Base-by-base conservation (phyloP, 2,329 filamentous ascomycete genomes). In the Aspergillus novofumigatus region DNA sequence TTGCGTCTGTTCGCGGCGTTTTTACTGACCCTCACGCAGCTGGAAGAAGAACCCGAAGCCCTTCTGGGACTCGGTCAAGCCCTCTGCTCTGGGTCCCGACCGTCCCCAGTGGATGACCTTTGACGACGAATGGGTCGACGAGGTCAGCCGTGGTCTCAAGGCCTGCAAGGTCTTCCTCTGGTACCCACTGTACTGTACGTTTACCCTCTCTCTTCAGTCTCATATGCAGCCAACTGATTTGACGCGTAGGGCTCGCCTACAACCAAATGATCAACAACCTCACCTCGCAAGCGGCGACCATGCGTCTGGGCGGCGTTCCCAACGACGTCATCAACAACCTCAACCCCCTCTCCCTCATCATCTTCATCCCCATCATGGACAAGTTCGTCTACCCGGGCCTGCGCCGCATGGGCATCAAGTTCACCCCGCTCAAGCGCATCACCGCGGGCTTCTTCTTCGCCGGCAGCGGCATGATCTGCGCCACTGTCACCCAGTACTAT, bases 81-180 rank as follows among this genome's bases (percentile, higher is more conserved):
- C 69, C 3, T 66, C 59, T 23, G 53, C 48, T 2, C 49, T 71
- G 5, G 67, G 68, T 0, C 44, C 61, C 2, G 54, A 54, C 44
- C 66, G 66, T 9, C 69, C 69, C 1, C n/a, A n/a, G 4, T 72
- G 69, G 69, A 92, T 92, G 87, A 89, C 86, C 0, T 92, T 91
- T 64, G 89, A 93, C 60, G 90, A 93, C 64, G 84, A 84, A 53
- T 93, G 89, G 89, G 89, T 93, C 35, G 89, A 91, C 69, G 88
- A 92, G 69, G 85, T 92, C 51, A 80, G 81, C 53, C 86, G 89
- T 73, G 89, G 88, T 59, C 77, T 89, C 56, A 79, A 82, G 65
- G 87, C 87, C 56, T 90, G 87, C 77, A 80, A 83, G 62, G 88
- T 91, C 35, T 92, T 90, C 73, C 75, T 83, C 59, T 83, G 80